Conservation (phyloP, 2,329 filamentous ascomycete genomes). For the Cercospora janseana region DNA sequence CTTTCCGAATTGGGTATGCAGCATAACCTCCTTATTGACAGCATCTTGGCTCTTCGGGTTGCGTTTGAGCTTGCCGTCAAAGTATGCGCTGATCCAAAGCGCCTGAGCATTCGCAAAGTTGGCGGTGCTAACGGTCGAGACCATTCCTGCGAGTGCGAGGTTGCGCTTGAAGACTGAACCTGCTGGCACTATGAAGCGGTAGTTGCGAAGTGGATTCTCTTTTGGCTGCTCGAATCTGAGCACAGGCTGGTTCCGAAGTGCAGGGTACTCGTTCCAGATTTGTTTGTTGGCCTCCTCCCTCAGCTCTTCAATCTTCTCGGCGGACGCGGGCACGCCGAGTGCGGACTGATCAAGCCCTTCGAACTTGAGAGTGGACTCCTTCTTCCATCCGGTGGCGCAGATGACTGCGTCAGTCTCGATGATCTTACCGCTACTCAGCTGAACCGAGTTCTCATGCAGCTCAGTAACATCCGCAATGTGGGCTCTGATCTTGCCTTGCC, state of each 20-base stretch:
- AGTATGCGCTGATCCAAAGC: slow-evolving; percentile 17
- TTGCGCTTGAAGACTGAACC: not conserved
- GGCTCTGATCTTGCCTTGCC: not conserved
- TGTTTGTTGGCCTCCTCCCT: not conserved
- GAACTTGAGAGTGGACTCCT: not conserved
- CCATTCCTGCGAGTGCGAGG: slow-evolving; percentile 11
- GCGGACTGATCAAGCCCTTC: not conserved
- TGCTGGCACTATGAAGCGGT: slow-evolving; percentile 7
- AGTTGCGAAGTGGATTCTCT: slow-evolving; percentile 11
- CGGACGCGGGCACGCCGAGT: not conserved
- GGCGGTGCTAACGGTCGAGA: slow-evolving; percentile 12
- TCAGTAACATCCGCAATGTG: slow-evolving; percentile 11
- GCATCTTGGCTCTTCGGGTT: not conserved
- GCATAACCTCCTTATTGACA: slow-evolving; percentile 1
- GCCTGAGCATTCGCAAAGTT: slow-evolving; percentile 13
- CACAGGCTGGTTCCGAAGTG: not conserved
- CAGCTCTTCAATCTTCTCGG: not conserved
- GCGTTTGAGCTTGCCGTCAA: slow-evolving; percentile 2
- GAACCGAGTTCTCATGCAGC: not conserved
- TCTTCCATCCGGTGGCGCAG: slow-evolving; percentile 14
- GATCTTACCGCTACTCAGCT: not conserved
- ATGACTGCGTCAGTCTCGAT: slow-evolving; percentile 6
- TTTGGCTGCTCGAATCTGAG: not conserved
- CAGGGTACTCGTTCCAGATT: not conserved
- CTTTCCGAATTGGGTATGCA: slow-evolving; percentile 8